Evolutionary conservation across 2,329 filamentous ascomycete species (phyloP), one percentile per base, ranked within the genome.

Genomic region (Nothopassalora personata): DNA sequence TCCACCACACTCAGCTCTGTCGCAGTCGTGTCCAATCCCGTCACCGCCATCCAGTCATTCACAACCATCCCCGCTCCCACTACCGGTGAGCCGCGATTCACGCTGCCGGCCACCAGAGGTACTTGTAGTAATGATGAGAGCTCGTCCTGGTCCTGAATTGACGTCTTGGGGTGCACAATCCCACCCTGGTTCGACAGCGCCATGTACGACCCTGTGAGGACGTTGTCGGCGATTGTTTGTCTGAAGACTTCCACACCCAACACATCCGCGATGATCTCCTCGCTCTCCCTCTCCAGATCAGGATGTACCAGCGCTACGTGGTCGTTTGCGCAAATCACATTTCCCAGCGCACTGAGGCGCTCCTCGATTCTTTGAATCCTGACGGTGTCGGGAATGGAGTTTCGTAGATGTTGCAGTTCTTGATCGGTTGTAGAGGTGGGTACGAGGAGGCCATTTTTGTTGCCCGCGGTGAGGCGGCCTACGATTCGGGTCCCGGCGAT

Each of bases 311-410:
- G 86, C 54, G 94, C 94, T 67, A 97, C 94, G 77, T 97, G 92
- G 77, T 99, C 94, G 77, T 97, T 97, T 71, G 86, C 86, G 71
- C 91, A 95, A 71, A 99, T 97, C 63, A 97, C 94, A 74, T 99
- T 99, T 62, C 94, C 94, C 28, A 99, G 85, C 4, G 94, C 94
- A 18, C 91, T 96, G 64, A 99, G 83, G 46, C 94, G 86, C 82
- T 99, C 94, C 81, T 99, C 94, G 79, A 99, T 96, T 67, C 94
- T 87, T 80, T 97, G 92, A 71, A 99, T 96, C 78, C 92, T 91
- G 65, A 99, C 90, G 60, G 80, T 79, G 74, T 97, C 93, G 43
- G 94, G 94, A 66, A 99, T 86, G 59, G 89, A 91, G 77, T 99
- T 97, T 70, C 94, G 89, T 70, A 99, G 83, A 77, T 99, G 94